Evolutionary conservation across 140 eudicot species (phyloP), one percentile per base, ranked within the genome.

Genomic region (Erigeron philadelphicus): DNA sequence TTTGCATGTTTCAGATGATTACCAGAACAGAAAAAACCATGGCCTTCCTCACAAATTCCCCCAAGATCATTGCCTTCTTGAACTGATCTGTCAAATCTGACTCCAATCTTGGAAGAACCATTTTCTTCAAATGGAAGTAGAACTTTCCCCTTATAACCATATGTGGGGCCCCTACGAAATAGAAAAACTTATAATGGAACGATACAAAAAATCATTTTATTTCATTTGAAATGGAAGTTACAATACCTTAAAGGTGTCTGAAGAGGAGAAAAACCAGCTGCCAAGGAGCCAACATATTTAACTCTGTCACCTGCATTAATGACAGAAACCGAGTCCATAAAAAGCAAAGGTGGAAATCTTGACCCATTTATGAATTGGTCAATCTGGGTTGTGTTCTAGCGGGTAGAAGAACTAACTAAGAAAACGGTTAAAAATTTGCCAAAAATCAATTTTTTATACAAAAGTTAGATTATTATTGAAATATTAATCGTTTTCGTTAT

Each of bases 21-120:
- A 93, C 98, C 95, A 60, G 95, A 66, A 73, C 98, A 93, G 80
- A 89, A 89, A 79, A 93, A 93, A 43, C 98, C 96, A 76, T 84
- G 96, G 35, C 83, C 88, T 74, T 68, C 92, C 75, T 93, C 98
- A 73, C 98, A 93, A 54, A 72, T 70, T 64, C 96, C 98, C 9
- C 98, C 98, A 72, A 93, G 95, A 85, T 93, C 92, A 60, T 78
- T 86, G 67, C 98, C 98, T 65, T 83, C 96, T 73, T 85, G 85
- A 73, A 93, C 75, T 62, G 89, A 75, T 75, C 66, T 85, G 79
- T 93, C 98, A 67, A 93, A 93, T 78, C 96, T 84, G 62, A 93
- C 96, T 55, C 98, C 98, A 70, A 93, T 78, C 80, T 93, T 93
- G 13, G 98, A 88, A 73, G 93, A 78, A 11, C 84, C 87, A 70